Evolutionary conservation across 805 yeast species (phyloP).

Genomic region (fission yeast (Schizosaccharomyces pombe)): ASM294v3 CU329670.1:771001-771500

Average conservation of each 20-base stretch:
- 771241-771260: slow-evolving; percentile 86
- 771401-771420: slow-evolving; percentile 87
- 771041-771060: not conserved
- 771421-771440: slow-evolving; percentile 88
- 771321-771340: slow-evolving; percentile 82
- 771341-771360: slow-evolving; percentile 89
- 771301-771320: slow-evolving; percentile 83
- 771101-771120: not conserved
- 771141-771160: slow-evolving; percentile 34
- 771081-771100: not conserved
- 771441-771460: slow-evolving; percentile 98
- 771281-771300: slow-evolving; percentile 77
- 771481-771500: slow-evolving; percentile 62
- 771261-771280: slow-evolving; percentile 47
- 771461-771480: slow-evolving; percentile 85
- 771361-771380: slow-evolving; percentile 91
- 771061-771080: not conserved
- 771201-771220: slow-evolving; percentile 67
- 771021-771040: not conserved
- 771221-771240: slow-evolving; percentile 93
- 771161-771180: slow-evolving; percentile 47
- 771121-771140: slow-evolving; percentile 13
- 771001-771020: not conserved
- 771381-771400: slow-evolving; percentile 84
- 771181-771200: slow-evolving; percentile 66